Evolutionary conservation across 2,329 filamentous ascomycete species (phyloP), one percentile per base, ranked within the genome.

Genomic region (Geosmithia flava): DNA sequence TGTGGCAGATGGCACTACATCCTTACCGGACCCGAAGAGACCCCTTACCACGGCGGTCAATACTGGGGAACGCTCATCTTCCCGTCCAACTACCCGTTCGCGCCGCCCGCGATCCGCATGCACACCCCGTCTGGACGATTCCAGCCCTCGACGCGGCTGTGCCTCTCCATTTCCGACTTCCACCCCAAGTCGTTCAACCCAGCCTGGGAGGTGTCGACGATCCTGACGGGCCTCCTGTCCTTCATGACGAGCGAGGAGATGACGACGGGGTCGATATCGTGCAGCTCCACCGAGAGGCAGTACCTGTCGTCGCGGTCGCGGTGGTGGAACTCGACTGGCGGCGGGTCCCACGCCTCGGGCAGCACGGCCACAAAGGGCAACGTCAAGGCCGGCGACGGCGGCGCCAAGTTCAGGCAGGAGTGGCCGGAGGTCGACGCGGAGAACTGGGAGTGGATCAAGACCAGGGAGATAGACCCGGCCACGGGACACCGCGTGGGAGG

Each of bases 201-300:
- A 2, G 90, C 93, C 1, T 98, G 93, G 93, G 91, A 95, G 61
- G 93, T 98, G 7, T 91, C 85, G 48, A 98, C 93, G 1, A 98
- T 98, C 54, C 72, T 98, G 16, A 94, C 95, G 48, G 93, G 93
- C 10, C 77, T 98, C 27, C 72, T 97, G 53, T 94, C 86, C 40
- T 98, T 98, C 68, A 98, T 98, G 93, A 97, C 91, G 2, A 88
- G 87, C 54, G 91, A 98, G 61, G 93, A 98, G 70, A 96, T 97
- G 85, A 98, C 93, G 0, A 97, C 93, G 0, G 93, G 93, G 2
- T 90, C 84, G 29, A 80, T 98, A 29, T 83, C 83, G 6, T 87
- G 83, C 17, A 84, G 80, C 0, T 78, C 87, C 46, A 71, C 77
- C 3, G 90, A 97, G 70, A 80, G 91, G 52, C 84, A 80, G 62